phyloP scores from a whole-genome alignment of 257 asterid genomes.

The Solanum etuberosum region DNA sequence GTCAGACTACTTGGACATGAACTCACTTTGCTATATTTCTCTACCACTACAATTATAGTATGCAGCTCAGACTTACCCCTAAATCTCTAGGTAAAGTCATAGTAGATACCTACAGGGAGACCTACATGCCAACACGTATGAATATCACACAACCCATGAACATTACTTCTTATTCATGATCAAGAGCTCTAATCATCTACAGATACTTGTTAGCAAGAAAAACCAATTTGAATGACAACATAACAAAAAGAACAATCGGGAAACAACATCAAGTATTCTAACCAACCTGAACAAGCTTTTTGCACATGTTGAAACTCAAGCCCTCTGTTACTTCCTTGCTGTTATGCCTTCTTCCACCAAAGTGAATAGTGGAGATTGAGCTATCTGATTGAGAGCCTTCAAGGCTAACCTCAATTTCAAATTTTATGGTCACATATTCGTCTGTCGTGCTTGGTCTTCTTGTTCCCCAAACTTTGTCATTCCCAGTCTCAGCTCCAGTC shows the following conservation, averaged over 20 bases:
- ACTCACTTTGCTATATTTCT: not conserved
- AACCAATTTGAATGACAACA: not conserved
- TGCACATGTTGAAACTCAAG: constrained; percentile 41
- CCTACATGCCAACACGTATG: not conserved
- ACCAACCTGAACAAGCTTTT: constrained; percentile 46
- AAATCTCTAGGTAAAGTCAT: not conserved
- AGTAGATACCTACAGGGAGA: not conserved
- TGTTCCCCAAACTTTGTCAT: constrained; percentile 17
- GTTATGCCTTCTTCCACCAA: constrained; percentile 21
- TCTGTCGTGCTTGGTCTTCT: constrained; percentile 19
- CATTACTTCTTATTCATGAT: not conserved
- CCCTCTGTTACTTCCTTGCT: constrained; percentile 27
- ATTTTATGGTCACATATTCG: constrained; percentile 19
- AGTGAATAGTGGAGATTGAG: constrained; percentile 12
- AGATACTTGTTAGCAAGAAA: not conserved
- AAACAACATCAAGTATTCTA: not conserved
- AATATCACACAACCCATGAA: not conserved
- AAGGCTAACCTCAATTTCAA: constrained; percentile 27
- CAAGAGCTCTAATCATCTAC: not conserved
- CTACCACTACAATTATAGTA: not conserved
- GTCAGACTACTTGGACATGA: not conserved
- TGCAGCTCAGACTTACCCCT: not conserved
- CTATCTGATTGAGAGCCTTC: constrained; percentile 21
- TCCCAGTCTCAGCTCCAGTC: constrained; percentile 13
- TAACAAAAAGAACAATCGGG: not conserved